Percentiles rank a stretch among this genome's conserved stretches.
phyloP scores from a whole-genome alignment of 306 rosid genomes.

The Rosa chinensis region DNA sequence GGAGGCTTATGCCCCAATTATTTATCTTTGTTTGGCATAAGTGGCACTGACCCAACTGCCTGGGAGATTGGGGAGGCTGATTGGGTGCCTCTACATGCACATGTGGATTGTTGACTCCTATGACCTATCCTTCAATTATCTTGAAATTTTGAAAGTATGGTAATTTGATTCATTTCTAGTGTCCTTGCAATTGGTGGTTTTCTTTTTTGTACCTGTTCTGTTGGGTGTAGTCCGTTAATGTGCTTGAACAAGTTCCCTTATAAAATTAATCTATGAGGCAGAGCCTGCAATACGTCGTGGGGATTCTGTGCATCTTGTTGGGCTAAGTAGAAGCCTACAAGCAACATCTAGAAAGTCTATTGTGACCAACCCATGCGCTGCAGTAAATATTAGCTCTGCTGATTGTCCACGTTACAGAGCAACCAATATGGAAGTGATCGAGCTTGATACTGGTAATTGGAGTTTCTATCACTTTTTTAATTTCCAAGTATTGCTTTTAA shows the following conservation, averaged over 20 bases:
- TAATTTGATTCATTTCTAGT: not conserved
- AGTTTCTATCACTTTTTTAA: slow-evolving; percentile 10
- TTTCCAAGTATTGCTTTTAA: slow-evolving; percentile 13
- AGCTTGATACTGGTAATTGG: slow-evolving; percentile 88
- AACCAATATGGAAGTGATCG: slow-evolving; percentile 97
- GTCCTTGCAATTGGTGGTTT: not conserved
- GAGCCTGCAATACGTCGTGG: slow-evolving; percentile 87
- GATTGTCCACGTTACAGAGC: slow-evolving; percentile 93
- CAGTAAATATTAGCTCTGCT: slow-evolving; percentile 86
- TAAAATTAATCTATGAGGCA: slow-evolving; percentile 37
- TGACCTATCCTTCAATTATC: not conserved
- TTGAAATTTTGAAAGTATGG: not conserved
- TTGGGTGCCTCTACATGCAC: not conserved
- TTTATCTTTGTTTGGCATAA: not conserved
- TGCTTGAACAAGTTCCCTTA: not conserved
- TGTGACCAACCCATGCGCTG: slow-evolving; percentile 93
- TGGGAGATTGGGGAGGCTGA: not conserved
- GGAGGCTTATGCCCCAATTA: not conserved
- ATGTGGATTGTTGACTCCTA: not conserved
- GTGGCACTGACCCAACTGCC: not conserved
- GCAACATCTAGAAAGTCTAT: slow-evolving; percentile 97
- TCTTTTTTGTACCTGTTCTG: not conserved
- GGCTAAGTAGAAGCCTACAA: slow-evolving; percentile 96
- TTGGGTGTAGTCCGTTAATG: not conserved
- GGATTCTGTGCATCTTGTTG: slow-evolving; percentile 90